These are phyloP conservation scores for Neofusicoccum umdonicola DNA, from an alignment of 2,329 filamentous ascomycete genomes.

Conservation along the genomic window DNA sequence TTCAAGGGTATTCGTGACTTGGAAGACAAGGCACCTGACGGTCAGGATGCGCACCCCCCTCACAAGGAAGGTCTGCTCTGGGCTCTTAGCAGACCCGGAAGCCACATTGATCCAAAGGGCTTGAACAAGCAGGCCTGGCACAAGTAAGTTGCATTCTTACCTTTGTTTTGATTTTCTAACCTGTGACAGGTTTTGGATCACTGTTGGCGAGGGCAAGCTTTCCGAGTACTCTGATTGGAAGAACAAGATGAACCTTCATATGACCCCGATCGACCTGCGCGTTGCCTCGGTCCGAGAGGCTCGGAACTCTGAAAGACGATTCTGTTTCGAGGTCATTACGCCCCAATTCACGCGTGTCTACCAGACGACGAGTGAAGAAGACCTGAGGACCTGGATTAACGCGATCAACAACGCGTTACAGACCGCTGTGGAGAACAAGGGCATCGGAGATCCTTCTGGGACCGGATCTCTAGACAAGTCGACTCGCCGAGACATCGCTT, in stretches of 20 bases:
- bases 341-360: constrained; percentile 95
- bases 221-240: constrained; percentile 99
- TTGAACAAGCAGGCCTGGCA: constrained; percentile 98
- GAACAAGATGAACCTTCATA: constrained; percentile 91
- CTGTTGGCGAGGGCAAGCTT: constrained; percentile 91
- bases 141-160: constrained; percentile 63
- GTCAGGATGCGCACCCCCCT: constrained; percentile 55
- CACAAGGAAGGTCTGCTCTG: constrained; percentile 94
- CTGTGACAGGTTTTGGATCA: constrained; percentile 83
- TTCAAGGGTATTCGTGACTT: constrained; percentile 93
- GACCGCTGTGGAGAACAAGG: constrained; percentile 78
- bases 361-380: constrained; percentile 95
- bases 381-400: constrained; percentile 95
- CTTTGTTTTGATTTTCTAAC: constrained; percentile 27
- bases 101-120: constrained; percentile 91
- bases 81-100: constrained; percentile 88
- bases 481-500: constrained; percentile 81
- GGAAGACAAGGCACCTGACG: constrained; percentile 68
- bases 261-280: constrained; percentile 94
- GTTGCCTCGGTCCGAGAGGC: constrained; percentile 97
- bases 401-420: constrained; percentile 97
- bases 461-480: constrained; percentile 56
- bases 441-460: constrained; percentile 48
- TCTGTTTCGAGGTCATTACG: constrained; percentile 98
- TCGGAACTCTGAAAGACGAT: constrained; percentile 87